Evolutionary conservation across 306 rosid genomes (phyloP).

Genomic region (Fagus crenata): DNA sequence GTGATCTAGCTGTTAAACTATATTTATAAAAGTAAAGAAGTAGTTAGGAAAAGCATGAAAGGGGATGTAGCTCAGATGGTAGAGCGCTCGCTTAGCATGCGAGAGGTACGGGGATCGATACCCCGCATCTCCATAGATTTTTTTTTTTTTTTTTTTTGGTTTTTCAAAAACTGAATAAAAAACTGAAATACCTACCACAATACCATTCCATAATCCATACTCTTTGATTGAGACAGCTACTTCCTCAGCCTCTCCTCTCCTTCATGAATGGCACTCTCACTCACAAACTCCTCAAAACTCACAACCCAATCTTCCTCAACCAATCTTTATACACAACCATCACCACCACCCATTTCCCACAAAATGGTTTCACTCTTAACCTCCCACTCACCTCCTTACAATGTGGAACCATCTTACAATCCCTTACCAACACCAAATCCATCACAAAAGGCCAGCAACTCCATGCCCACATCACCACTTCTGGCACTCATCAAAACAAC

Average conservation of each 20-base stretch:
- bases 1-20: too few species aligned
- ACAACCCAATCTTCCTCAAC: constrained; percentile 5
- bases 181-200: background rate
- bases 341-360: background rate
- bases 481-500: constrained; percentile 43
- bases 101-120: constrained; percentile 91
- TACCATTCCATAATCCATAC: background rate
- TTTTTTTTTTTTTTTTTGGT: too few species aligned
- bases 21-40: too few species aligned
- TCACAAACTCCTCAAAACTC: constrained; percentile 21
- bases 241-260: constrained; percentile 8
- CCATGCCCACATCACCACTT: constrained; percentile 42
- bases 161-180: too few species aligned
- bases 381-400: constrained; percentile 39
- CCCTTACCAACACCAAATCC: constrained; percentile 46
- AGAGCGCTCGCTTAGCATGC: constrained; percentile 99
- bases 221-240: background rate
- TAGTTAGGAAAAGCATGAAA: too few species aligned
- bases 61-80: constrained; percentile 99
- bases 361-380: background rate
- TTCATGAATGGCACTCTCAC: constrained; percentile 36
- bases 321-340: constrained; percentile 17
- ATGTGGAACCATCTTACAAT: constrained; percentile 55
- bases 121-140: constrained; percentile 76
- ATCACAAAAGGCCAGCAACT: constrained; percentile 44